phyloP scores from a whole-genome alignment of 1,284 basidiomycete species.

The Retiboletus flavoniger region DNA sequence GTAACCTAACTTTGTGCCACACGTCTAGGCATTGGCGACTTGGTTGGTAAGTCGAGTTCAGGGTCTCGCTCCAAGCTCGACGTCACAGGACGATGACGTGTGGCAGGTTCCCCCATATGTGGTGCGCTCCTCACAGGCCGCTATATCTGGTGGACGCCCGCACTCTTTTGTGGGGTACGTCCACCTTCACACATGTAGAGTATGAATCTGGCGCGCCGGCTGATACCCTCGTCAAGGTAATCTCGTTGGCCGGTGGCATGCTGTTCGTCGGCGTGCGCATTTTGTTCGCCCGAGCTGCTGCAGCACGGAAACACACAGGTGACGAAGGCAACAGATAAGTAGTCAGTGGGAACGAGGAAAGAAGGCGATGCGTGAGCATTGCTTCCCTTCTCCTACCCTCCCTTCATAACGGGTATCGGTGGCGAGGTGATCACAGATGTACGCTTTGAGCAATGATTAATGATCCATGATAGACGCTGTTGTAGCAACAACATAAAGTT shows the following conservation, averaged over 20 bases:
- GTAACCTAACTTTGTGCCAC: neutral
- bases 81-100: neutral
- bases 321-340: neutral
- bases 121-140: slow-evolving; percentile 30
- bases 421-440: too few species aligned
- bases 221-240: neutral
- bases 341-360: neutral
- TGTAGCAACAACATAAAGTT: too few species aligned
- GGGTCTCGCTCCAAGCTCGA: neutral
- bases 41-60: slow-evolving; percentile 23
- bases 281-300: neutral
- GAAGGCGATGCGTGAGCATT: neutral
- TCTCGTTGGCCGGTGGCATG: neutral
- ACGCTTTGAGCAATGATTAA: too few species aligned
- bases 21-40: slow-evolving; percentile 24
- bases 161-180: slow-evolving; percentile 30
- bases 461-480: too few species aligned
- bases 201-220: neutral
- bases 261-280: neutral
- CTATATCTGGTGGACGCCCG: slow-evolving; percentile 34
- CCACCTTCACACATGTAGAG: neutral
- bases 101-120: slow-evolving; percentile 30
- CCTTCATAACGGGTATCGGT: neutral
- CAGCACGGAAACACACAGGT: neutral
- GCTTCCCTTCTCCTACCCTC: neutral